A percentile compares a stretch with the other conserved stretches of the same genome.
Conservation (phyloP, 176 grass and related monocot genomes). For the Eleusine coracana region DNA sequence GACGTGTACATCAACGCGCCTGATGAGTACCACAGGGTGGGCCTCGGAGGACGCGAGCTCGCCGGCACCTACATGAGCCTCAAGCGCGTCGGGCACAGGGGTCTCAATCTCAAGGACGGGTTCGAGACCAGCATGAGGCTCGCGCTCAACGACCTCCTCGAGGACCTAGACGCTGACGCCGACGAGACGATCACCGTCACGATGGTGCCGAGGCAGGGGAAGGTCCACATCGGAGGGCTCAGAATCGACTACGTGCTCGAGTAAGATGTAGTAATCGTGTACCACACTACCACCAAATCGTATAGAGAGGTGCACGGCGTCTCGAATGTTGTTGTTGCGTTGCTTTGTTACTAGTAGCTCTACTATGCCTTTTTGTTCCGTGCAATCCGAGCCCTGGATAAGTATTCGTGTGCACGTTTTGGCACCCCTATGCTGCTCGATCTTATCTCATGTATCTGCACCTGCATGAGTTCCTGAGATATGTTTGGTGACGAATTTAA, state of each 20-base stretch:
- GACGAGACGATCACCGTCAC: conserved; percentile 56
- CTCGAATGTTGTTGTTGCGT: not conserved
- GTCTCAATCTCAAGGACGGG: not conserved
- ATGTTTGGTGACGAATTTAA: too few species aligned
- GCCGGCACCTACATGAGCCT: conserved; percentile 61
- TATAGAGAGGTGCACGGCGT: too few species aligned
- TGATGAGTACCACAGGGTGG: conserved; percentile 41
- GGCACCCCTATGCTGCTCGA: too few species aligned
- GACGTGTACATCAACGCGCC: conserved; percentile 58
- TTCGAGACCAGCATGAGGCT: conserved; percentile 46
- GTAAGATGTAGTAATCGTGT: not conserved
- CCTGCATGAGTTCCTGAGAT: too few species aligned
- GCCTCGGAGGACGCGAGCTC: conserved; percentile 36
- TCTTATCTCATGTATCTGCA: too few species aligned
- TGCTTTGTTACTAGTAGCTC: not conserved
- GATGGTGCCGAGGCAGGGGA: conserved; percentile 52
- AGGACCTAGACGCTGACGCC: conserved; percentile 49
- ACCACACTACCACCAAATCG: too few species aligned
- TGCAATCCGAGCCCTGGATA: too few species aligned
- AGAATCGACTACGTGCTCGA: conserved; percentile 36
- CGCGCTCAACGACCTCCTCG: conserved; percentile 51
- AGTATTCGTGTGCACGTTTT: too few species aligned
- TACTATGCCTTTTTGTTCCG: not conserved
- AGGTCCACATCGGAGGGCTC: conserved; percentile 50
- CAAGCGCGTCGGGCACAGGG: conserved; percentile 47